Base-by-base conservation (phyloP, 1,284 basidiomycete genomes). In the Leccinum insolens region DNA sequence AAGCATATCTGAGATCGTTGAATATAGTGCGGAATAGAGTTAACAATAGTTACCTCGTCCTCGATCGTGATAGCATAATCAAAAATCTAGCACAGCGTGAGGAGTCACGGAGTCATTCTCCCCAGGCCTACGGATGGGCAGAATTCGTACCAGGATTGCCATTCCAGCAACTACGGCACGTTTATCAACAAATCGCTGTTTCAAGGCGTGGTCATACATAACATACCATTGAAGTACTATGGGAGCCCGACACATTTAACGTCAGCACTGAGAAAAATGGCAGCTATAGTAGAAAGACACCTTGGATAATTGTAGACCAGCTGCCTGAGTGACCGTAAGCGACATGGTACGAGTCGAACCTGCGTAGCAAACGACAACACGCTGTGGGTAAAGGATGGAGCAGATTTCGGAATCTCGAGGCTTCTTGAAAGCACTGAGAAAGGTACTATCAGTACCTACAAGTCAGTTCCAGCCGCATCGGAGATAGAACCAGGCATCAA, bases 61-160 rank as follows among this genome's bases (percentile, higher is more conserved):
- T 62, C 41, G 39, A 62, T 17, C 12, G 61, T 62, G 61, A 62
- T 46, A 14, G 44, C 44, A 62, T 49, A 62, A 62, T 62, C 61
- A 20, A 62, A 62, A 20, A 62, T 49, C 61, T 62, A 14, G 14
- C 15, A 28, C 22, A 14, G 9, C n/a, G n/a, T 11, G 41, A 12
- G n/a, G 34, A 9, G 25, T 49, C 46, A 49, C 15, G 15, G 17
- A 62, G 4, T 12, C 8, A 28, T 62, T 28, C 22, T 7, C 22
- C 61, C 4, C 34, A 37, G 34, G 34, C 34, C 20, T 9, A 12
- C 9, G 44, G 20, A 49, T 31, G 22, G 5, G 9, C 46, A 49
- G 15, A 7, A 28, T 46, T 6, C 61, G 11, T 49, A 62, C 61
- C 28, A 62, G n/a, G 44, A 62, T 62, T 31, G 61, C 61, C 44